phyloP scores from a whole-genome alignment of 2,329 filamentous ascomycete species.

The Hymenoscyphus fructigenus region DNA sequence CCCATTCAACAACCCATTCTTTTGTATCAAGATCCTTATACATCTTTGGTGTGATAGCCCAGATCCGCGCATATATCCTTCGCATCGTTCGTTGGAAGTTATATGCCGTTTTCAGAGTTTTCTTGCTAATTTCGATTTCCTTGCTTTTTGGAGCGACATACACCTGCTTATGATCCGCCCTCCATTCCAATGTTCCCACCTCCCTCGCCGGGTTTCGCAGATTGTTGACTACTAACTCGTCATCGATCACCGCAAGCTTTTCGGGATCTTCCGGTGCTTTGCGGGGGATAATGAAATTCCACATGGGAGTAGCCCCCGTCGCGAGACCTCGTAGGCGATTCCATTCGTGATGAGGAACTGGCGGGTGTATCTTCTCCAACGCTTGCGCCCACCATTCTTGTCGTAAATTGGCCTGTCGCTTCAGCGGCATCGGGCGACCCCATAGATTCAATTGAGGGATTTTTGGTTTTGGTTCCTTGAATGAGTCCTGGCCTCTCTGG shows the following conservation, averaged over 20 bases:
- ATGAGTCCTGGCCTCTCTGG: not conserved
- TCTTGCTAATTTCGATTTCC: not conserved
- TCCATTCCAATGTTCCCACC: slow-evolving; percentile 11
- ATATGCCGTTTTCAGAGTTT: not conserved
- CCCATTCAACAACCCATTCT: slow-evolving; percentile 47
- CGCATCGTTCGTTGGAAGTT: slow-evolving; percentile 41
- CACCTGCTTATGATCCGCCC: slow-evolving; percentile 4
- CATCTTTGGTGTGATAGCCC: slow-evolving; percentile 46
- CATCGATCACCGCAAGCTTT: not conserved
- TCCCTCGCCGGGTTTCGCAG: slow-evolving; percentile 8
- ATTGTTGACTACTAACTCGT: slow-evolving; percentile 2
- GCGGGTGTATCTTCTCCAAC: slow-evolving; percentile 52
- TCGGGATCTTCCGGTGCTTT: slow-evolving; percentile 16
- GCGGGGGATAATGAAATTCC: slow-evolving; percentile 20
- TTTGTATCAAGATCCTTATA: slow-evolving; percentile 34
- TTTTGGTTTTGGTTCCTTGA: slow-evolving; percentile 31
- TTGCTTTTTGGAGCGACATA: not conserved
- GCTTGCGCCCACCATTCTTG: slow-evolving; percentile 49
- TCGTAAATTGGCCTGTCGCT: slow-evolving; percentile 43
- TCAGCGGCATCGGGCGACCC: slow-evolving; percentile 46
- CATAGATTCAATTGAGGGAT: slow-evolving; percentile 50
- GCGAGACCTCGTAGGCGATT: slow-evolving; percentile 50
- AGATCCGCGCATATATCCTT: slow-evolving; percentile 48
- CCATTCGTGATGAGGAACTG: slow-evolving; percentile 55
- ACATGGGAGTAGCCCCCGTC: slow-evolving; percentile 32